These are phyloP conservation scores for Anisodus acutangulus DNA, from an alignment of 257 asterid genomes.

Conservation along the genomic window DNA sequence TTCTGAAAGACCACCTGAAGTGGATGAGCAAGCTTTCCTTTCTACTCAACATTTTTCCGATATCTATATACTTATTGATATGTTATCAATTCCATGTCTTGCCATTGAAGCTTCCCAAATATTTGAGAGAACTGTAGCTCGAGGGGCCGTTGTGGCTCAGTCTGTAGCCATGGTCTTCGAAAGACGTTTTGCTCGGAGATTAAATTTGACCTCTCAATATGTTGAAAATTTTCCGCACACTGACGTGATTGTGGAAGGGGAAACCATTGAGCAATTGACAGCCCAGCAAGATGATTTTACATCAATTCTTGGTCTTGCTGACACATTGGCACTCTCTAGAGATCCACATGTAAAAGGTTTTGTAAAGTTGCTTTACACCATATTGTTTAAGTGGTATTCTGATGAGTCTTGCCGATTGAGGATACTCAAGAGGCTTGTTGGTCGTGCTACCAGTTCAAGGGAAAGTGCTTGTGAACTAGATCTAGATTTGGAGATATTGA, in stretches of 20 bases:
- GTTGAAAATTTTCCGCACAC: slow-evolving; percentile 62
- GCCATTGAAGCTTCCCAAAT: slow-evolving; percentile 88
- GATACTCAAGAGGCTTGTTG: slow-evolving; percentile 88
- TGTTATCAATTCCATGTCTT: slow-evolving; percentile 85
- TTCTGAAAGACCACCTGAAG: slow-evolving; percentile 53
- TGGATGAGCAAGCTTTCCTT: slow-evolving; percentile 55
- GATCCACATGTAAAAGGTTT: slow-evolving; percentile 69
- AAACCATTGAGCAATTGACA: slow-evolving; percentile 64
- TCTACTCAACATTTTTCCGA: slow-evolving; percentile 69
- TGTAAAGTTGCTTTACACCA: slow-evolving; percentile 72
- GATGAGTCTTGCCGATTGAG: slow-evolving; percentile 81
- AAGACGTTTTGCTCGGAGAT: slow-evolving; percentile 62
- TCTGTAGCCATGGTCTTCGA: slow-evolving; percentile 76
- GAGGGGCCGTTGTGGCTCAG: slow-evolving; percentile 74
- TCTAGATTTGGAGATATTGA: slow-evolving; percentile 80
- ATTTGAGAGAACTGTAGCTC: slow-evolving; percentile 90
- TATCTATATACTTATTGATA: slow-evolving; percentile 73
- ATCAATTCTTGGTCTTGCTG: slow-evolving; percentile 81
- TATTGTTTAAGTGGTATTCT: slow-evolving; percentile 78
- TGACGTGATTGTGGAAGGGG: slow-evolving; percentile 62
- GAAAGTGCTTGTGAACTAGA: slow-evolving; percentile 67
- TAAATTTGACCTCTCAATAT: slow-evolving; percentile 64
- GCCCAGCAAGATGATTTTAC: slow-evolving; percentile 75
- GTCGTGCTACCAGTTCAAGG: slow-evolving; percentile 71
- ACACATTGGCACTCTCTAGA: slow-evolving; percentile 75